Conservation (phyloP, 306 rosid genomes). For the Lotus japonicus region DNA sequence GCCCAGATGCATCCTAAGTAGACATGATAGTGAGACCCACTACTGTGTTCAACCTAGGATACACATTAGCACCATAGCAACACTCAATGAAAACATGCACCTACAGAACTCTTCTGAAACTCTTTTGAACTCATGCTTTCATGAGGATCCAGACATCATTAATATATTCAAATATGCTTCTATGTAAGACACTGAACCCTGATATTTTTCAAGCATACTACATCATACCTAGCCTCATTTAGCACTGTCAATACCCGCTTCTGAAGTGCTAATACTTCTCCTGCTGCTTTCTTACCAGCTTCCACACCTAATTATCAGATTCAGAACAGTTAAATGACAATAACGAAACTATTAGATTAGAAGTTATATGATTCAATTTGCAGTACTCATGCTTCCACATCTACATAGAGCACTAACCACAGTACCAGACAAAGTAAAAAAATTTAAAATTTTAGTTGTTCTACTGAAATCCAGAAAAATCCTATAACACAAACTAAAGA, state of each 20-base stretch:
- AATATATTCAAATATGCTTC: neutral
- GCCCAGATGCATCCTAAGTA: neutral
- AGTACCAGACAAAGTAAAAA: neutral
- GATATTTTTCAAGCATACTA: neutral
- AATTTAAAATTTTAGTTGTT: neutral
- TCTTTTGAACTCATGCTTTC: neutral
- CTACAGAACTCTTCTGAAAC: too few species aligned
- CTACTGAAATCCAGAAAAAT: neutral
- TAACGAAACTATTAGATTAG: neutral
- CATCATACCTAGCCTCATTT: conserved; percentile 72
- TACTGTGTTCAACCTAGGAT: neutral
- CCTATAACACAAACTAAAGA: neutral
- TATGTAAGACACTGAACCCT: neutral
- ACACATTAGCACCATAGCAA: neutral
- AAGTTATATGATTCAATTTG: neutral
- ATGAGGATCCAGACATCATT: neutral
- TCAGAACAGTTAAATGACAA: conserved; percentile 1
- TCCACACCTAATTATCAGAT: conserved; percentile 59
- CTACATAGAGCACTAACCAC: neutral
- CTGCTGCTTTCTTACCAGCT: conserved; percentile 87
- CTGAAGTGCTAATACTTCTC: conserved; percentile 89
- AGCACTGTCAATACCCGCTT: conserved; percentile 76
- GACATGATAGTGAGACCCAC: neutral
- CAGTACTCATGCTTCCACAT: neutral
- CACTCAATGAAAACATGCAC: neutral